A percentile compares a stretch with the other conserved stretches of the same genome.
Conservation (phyloP, 371 early-diverging fungal genomes). For the Apophysomyces variabilis region DNA sequence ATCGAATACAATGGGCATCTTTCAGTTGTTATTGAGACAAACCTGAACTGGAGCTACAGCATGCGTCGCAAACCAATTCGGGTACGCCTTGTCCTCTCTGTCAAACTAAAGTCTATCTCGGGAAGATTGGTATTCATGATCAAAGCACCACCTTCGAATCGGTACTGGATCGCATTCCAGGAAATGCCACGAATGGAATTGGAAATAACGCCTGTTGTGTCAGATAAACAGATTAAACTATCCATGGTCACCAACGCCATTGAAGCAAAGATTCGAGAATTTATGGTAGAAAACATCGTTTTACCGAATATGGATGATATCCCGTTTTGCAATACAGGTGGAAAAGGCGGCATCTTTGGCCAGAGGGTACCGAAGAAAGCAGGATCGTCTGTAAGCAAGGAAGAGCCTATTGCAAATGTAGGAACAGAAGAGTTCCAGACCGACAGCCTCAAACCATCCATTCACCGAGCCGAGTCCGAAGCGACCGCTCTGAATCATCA, state of each 20-base stretch:
- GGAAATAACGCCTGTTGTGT: conserved; percentile 82
- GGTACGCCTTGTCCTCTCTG: conserved; percentile 78
- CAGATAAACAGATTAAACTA: conserved; percentile 80
- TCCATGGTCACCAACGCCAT: conserved; percentile 80
- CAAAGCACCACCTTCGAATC: conserved; percentile 85
- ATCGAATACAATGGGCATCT: conserved; percentile 81
- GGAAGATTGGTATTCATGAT: conserved; percentile 80
- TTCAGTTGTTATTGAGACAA: conserved; percentile 71
- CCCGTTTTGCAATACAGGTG: conserved; percentile 70
- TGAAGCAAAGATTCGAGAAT: conserved; percentile 81
- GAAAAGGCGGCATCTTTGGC: conserved; percentile 69
- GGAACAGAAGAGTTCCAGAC: not conserved
- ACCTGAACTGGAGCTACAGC: conserved; percentile 47
- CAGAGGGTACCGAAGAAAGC: conserved; percentile 22
- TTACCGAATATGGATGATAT: conserved; percentile 93
- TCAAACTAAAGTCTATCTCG: conserved; percentile 63
- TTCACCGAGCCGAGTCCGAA: not conserved
- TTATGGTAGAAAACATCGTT: conserved; percentile 79
- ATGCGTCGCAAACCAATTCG: conserved; percentile 68
- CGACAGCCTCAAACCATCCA: not conserved
- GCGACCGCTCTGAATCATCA: too few relatives aligned
- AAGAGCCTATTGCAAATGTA: not conserved
- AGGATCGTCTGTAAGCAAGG: not conserved
- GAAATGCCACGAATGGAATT: conserved; percentile 77
- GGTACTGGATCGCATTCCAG: conserved; percentile 89